Percentiles rank a stretch among this genome's conserved stretches.
Conservation (phyloP, 345 rosid species). For the Erodium maritimum region DNA sequence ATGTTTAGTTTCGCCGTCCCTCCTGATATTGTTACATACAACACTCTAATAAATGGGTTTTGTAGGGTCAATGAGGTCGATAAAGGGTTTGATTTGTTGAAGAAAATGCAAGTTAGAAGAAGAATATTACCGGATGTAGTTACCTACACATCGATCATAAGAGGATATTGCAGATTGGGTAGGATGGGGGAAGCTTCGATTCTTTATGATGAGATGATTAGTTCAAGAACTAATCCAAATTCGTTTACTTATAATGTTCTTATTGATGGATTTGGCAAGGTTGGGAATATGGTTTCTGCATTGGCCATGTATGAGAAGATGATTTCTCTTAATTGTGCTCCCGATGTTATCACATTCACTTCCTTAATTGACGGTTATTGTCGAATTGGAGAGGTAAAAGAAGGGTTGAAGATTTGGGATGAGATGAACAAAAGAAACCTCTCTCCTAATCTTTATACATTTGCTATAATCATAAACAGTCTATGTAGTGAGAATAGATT, state of each 20-base stretch:
- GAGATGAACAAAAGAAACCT: conserved; percentile 44
- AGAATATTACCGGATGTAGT: conserved; percentile 39
- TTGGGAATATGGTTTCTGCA: conserved; percentile 43
- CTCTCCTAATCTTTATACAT: conserved; percentile 59
- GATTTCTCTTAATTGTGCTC: conserved; percentile 36
- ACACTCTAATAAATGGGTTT: conserved; percentile 63
- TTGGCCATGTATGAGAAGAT: conserved; percentile 36
- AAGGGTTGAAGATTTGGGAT: conserved; percentile 56
- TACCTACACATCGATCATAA: conserved; percentile 65
- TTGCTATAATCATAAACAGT: conserved; percentile 50
- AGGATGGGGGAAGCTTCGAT: conserved; percentile 49
- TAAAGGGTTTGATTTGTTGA: conserved; percentile 42
- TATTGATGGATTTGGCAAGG: conserved; percentile 71
- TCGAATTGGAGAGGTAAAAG: conserved; percentile 54
- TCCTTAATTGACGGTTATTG: conserved; percentile 80
- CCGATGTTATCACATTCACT: conserved; percentile 69
- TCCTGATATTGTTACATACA: conserved; percentile 61
- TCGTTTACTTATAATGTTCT: conserved; percentile 66
- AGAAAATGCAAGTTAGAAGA: conserved; percentile 24
- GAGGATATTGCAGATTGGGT: conserved; percentile 63
- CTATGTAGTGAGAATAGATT: conserved; percentile 66
- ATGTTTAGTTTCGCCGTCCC: conserved; percentile 51
- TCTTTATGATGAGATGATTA: conserved; percentile 51
- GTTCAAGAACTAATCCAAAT: conserved; percentile 37
- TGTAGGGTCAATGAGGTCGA: conserved; percentile 46